These are phyloP conservation scores for Apiotrichum gracile DNA, from an alignment of 1,284 basidiomycete genomes.

Conservation along the genomic window DNA sequence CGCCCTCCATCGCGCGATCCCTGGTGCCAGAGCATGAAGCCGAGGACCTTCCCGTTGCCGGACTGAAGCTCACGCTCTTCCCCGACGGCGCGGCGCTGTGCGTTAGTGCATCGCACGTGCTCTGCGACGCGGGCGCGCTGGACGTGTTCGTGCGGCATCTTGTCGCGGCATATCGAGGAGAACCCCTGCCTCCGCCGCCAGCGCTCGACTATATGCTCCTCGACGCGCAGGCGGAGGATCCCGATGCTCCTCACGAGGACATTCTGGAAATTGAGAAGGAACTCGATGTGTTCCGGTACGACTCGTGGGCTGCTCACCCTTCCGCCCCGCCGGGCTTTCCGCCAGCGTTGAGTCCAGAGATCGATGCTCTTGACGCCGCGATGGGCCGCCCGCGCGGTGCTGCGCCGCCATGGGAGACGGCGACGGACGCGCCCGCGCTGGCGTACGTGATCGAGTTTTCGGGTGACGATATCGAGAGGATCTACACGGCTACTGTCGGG, in stretches of 20 bases:
- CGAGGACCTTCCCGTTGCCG: neutral
- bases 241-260: neutral
- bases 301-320: slow-evolving; percentile 6
- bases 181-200: neutral
- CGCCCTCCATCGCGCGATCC: neutral
- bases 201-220: neutral
- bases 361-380: slow-evolving; percentile 14
- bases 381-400: slow-evolving; percentile 24
- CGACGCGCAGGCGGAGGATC: slow-evolving; percentile 2
- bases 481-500: slow-evolving; percentile 19
- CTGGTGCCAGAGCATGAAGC: neutral
- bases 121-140: slow-evolving; percentile 6
- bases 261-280: neutral
- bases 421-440: slow-evolving; percentile 34
- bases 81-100: slow-evolving; percentile 1
- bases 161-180: neutral
- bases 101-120: slow-evolving; percentile 1
- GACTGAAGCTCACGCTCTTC: slow-evolving; percentile 10
- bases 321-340: neutral
- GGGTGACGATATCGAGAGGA: slow-evolving; percentile 39
- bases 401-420: slow-evolving; percentile 47
- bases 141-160: neutral
- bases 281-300: slow-evolving; percentile 16
- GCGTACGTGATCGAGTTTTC: slow-evolving; percentile 47
- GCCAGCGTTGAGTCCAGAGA: neutral